These are phyloP conservation scores for Yamadazyma songkhlaensis DNA, from an alignment of 1,139 yeast genomes.

Conservation along the genomic window DNA sequence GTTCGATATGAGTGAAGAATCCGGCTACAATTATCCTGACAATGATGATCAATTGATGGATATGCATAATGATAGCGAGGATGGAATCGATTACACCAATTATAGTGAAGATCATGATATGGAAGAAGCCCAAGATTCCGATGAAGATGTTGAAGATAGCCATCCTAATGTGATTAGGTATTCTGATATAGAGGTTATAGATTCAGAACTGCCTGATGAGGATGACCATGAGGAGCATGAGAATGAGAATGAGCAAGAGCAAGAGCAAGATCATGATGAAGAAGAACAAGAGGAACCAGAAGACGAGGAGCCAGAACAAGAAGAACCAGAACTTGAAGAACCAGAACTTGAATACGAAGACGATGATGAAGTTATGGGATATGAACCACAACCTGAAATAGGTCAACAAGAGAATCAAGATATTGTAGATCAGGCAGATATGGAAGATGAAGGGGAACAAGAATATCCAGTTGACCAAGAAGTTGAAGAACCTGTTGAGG, in stretches of 20 bases:
- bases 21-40: too few species aligned
- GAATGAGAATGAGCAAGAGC: conserved; percentile 2
- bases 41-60: conserved; percentile 5
- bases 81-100: neutral
- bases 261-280: too few species aligned
- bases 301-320: too few species aligned
- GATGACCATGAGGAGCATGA: conserved; percentile 1
- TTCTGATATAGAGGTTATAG: too few species aligned
- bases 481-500: conserved; percentile 6
- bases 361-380: neutral
- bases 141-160: neutral
- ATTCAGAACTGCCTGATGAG: neutral
- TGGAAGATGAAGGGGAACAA: neutral
- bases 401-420: too few species aligned
- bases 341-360: conserved; percentile 3
- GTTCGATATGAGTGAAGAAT: conserved; percentile 2
- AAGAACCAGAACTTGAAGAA: conserved; percentile 3
- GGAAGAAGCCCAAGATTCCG: conserved; percentile 5
- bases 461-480: conserved; percentile 2
- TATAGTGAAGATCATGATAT: conserved; percentile 4
- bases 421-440: neutral
- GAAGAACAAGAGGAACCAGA: conserved; percentile 4
- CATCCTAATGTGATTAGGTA: too few species aligned
- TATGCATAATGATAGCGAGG: conserved; percentile 4
- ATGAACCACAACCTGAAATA: too few species aligned